Evolutionary conservation across 2,329 filamentous ascomycete species (phyloP).

Genomic region (Colletotrichum cordylinicola): DNA sequence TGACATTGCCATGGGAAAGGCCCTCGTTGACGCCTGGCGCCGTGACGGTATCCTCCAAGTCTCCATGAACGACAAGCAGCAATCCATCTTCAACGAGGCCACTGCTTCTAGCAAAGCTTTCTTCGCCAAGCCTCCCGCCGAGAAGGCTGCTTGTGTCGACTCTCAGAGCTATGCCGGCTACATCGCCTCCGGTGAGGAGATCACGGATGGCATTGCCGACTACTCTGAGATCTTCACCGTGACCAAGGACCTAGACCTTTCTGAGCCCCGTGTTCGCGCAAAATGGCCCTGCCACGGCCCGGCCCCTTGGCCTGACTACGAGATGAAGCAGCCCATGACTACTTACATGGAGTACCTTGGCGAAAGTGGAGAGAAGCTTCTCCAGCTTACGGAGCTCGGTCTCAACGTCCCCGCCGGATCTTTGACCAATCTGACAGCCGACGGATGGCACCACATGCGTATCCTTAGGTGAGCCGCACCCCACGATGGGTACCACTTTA

Average conservation of each 20-base stretch:
- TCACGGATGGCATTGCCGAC: constrained; percentile 53
- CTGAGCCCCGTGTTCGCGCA: constrained; percentile 42
- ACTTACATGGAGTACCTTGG: constrained; percentile 47
- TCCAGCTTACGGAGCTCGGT: constrained; percentile 51
- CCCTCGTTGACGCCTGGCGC: constrained; percentile 47
- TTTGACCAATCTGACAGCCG: constrained; percentile 45
- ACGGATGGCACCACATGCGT: constrained; percentile 59
- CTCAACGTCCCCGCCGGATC: constrained; percentile 44
- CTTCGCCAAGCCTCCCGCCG: constrained; percentile 37
- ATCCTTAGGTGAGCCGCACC: constrained; percentile 43
- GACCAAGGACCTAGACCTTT: constrained; percentile 48
- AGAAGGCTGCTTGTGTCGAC: constrained; percentile 50
- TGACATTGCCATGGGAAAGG: constrained; percentile 42
- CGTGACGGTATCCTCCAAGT: constrained; percentile 53
- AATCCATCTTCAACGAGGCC: constrained; percentile 39
- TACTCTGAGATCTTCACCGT: constrained; percentile 60
- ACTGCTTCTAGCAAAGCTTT: constrained; percentile 42
- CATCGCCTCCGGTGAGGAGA: constrained; percentile 54
- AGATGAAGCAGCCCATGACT: constrained; percentile 44
- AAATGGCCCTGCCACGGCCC: constrained; percentile 56
- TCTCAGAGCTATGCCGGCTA: constrained; percentile 52
- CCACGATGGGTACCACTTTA: not conserved
- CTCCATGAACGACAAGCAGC: constrained; percentile 40
- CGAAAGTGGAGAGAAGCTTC: constrained; percentile 47
- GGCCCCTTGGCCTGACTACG: constrained; percentile 50